Base-by-base conservation (phyloP, 345 rosid genomes). In the Tarenaya hassleriana region DNA sequence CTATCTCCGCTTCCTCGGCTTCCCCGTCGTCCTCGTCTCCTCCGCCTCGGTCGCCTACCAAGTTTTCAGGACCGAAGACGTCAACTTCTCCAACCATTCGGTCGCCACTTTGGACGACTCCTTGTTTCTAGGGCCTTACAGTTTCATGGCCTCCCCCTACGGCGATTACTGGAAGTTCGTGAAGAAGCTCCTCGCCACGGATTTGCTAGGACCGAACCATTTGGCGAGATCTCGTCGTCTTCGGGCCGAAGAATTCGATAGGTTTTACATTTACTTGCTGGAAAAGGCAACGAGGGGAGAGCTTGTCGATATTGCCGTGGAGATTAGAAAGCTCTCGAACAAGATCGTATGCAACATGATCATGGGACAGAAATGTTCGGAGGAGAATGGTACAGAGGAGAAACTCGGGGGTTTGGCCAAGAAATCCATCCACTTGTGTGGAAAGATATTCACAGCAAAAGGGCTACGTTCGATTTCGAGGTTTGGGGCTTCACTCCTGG, bases 111-210 rank as follows among this genome's bases (percentile, higher is more conserved):
- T 48, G 0, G 43, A 24, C 3, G 58, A 62, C 3, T 9, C 32
- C 14, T 10, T 61, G 13, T 14, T 15, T 1, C 59, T 38, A 3
- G 46, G 46, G 1, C 33, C 19, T 12, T 13, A 33, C 0, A 50
- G 67, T 5, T 42, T 61, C 1, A 0, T 43, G 27, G 12, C 13
- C 15, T 58, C 62, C n/a, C 67, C 62, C 3, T 55, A 61, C 16
- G 73, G 67, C 14, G 67, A 55, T 4, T 67, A 69, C 45, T 63
- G 73, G 65, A 52, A 43, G 48, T 64, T 69, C 70, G 59, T 70
- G 71, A 66, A 56, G 48, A 66, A 70, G 34, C 60, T 70, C 10
- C 43, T 55, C 7, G 34, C 50, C 10, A 55, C 68, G 1, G 42
- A 70, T 6, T 7, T 70, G 41, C 67, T 70, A 15, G 45, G 42